phyloP scores from a whole-genome alignment of 768 basidiomycete species.

The Pleurotus platypus region DNA sequence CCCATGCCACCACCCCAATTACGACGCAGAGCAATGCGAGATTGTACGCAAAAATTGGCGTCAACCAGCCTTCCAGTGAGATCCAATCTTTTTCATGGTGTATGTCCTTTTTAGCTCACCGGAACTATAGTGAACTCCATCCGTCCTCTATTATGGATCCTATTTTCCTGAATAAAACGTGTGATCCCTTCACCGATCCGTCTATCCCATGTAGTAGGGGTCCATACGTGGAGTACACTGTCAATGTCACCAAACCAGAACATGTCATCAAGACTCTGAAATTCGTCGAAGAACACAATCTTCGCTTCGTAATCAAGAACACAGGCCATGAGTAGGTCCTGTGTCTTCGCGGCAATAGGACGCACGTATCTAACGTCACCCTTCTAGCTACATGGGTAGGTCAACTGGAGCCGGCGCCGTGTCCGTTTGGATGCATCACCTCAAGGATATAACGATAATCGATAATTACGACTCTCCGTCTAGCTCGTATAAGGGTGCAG shows the following conservation, averaged over 20 bases:
- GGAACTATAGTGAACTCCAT: background rate
- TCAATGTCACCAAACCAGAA: background rate
- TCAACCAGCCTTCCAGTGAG: background rate
- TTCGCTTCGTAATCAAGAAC: conserved; percentile 34
- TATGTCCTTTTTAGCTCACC: background rate
- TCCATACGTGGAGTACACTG: conserved; percentile 16
- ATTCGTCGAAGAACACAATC: conserved; percentile 32
- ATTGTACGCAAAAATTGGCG: background rate
- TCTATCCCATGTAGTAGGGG: conserved; percentile 12
- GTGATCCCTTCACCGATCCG: conserved; percentile 15
- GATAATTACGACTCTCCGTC: conserved; percentile 15
- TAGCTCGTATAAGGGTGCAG: background rate
- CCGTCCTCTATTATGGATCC: conserved; percentile 18
- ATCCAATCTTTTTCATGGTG: background rate
- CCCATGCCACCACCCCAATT: background rate
- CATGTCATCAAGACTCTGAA: conserved; percentile 22
- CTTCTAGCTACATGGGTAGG: conserved; percentile 42
- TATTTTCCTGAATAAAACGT: conserved; percentile 16
- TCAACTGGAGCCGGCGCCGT: conserved; percentile 37
- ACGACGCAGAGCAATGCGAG: conserved; percentile 1
- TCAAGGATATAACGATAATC: conserved; percentile 29
- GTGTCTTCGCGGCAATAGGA: background rate
- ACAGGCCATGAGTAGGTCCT: conserved; percentile 23
- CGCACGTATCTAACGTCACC: conserved; percentile 11
- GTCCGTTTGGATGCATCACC: conserved; percentile 36